Conservation (phyloP, 352 stramenopile genomes). For the Thraustochytrium sp. region DNA sequence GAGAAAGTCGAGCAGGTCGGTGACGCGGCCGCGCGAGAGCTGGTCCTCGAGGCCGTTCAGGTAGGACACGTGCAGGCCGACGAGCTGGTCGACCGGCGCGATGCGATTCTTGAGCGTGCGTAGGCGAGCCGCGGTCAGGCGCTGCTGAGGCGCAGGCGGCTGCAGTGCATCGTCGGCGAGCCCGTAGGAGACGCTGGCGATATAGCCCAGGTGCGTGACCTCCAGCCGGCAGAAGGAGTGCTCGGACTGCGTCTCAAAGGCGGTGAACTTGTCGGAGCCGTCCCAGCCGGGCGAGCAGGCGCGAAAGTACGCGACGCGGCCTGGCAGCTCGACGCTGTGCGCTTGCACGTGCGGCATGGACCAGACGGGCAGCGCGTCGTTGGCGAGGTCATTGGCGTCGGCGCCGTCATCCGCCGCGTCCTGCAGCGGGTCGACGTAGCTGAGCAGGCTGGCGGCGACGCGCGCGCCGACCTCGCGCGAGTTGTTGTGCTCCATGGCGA, state of each 20-base stretch:
- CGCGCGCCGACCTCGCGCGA: slow-evolving; percentile 66
- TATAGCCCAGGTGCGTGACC: not conserved
- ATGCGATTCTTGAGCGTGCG: slow-evolving; percentile 51
- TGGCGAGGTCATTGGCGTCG: not conserved
- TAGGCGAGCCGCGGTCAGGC: not conserved
- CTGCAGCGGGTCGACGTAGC: slow-evolving; percentile 60
- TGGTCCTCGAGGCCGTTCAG: slow-evolving; percentile 68
- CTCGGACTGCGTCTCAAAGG: slow-evolving; percentile 8
- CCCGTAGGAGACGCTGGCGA: slow-evolving; percentile 11
- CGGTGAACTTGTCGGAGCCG: not conserved
- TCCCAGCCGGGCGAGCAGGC: slow-evolving; percentile 25
- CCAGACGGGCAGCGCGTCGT: slow-evolving; percentile 49
- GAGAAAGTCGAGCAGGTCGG: slow-evolving; percentile 72
- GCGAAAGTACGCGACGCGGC: not conserved
- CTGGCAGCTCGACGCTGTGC: slow-evolving; percentile 1
- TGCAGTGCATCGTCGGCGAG: not conserved
- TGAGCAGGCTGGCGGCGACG: slow-evolving; percentile 61
- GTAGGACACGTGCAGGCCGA: slow-evolving; percentile 72
- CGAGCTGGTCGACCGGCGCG: slow-evolving; percentile 59
- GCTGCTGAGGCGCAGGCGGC: not conserved
- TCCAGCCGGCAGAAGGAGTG: not conserved
- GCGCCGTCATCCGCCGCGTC: not conserved
- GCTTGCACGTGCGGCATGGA: slow-evolving; percentile 60
- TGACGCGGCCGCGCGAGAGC: slow-evolving; percentile 62
- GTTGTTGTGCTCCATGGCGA: slow-evolving; percentile 69